Evolutionary conservation across 2,329 filamentous ascomycete species (phyloP).

Genomic region (Penicillium polonicum): DNA sequence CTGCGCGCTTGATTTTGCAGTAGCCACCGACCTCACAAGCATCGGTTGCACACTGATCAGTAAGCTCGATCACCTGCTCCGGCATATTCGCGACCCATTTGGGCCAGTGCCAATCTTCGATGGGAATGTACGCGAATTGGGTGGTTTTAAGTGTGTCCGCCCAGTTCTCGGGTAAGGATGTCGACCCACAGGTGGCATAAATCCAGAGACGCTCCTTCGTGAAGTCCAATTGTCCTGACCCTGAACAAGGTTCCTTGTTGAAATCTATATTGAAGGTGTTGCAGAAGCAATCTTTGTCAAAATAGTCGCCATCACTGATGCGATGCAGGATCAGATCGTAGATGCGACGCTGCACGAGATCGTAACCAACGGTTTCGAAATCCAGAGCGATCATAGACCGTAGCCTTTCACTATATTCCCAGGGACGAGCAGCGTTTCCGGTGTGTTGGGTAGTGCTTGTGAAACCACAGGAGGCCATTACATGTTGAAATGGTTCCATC

Average conservation of each 20-base stretch:
- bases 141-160: not conserved
- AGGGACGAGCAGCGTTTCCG: not conserved
- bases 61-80: not conserved
- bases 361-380: not conserved
- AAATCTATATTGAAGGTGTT: not conserved
- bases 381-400: not conserved
- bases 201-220: not conserved
- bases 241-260: not conserved
- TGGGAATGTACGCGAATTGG: not conserved
- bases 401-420: not conserved
- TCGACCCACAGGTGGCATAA: not conserved
- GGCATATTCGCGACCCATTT: not conserved
- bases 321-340: not conserved
- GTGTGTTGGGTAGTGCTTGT: not conserved
- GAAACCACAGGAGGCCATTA: not conserved
- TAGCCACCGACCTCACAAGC: not conserved
- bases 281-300: not conserved
- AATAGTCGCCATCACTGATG: not conserved
- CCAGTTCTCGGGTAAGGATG: not conserved
- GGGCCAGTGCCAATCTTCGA: constrained; percentile 1
- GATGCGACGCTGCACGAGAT: not conserved
- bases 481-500: not conserved
- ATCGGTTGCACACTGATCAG: constrained; percentile 1
- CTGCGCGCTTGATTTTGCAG: not conserved
- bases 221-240: not conserved